Evolutionary conservation across 441 rosid genomes (phyloP), one percentile per base, ranked within the genome.

Genomic region (Brassica hybrid): DNA sequence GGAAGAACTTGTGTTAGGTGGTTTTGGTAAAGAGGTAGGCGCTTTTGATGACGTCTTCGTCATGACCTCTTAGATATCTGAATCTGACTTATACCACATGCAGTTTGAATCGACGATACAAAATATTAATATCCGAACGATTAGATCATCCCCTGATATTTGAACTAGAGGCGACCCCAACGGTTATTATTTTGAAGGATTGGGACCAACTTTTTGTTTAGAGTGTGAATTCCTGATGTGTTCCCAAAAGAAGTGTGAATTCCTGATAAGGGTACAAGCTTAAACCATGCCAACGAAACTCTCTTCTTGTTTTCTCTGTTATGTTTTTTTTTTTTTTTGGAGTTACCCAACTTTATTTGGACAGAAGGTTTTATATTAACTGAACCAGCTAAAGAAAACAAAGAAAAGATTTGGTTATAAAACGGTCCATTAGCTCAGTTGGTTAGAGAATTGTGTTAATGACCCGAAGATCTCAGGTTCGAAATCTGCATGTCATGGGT

Each of bases 381-480:
- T 9, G 45, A 9, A 9, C 0, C 13, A 30, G 34, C 6, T 10
- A 11, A 10, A 41, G 13, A 41, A 41, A 10, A 9, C 13, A 2
- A 10, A 41, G 45, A 41, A 3, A 41, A 41, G 12, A 41, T 10
- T 0, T 10, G 7, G 4, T 21, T 4, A 1, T 18, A 17, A 65
- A 27, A 0, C 1, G 74, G 77, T 65, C 69, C 48, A 52, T 78
- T 73, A 78, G 77, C 78, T 67, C 77, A 78, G 70, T 73, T 78
- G 69, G 69, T 73, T 88, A 91, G 90, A 94, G 91, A 2, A 7
- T 34, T 2, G 41, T 5, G 34, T 1, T 30, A 30, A 30, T 30
- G 1, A 30, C 34, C 32, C 5, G 34, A 30, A 30, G 34, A 4
- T 30, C 34, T 30, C 34, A 30, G 34, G 34, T 30, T 30, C 34